These are phyloP conservation scores for Candida loeiensis DNA, from an alignment of 805 yeast species.

Conservation along the genomic window DNA sequence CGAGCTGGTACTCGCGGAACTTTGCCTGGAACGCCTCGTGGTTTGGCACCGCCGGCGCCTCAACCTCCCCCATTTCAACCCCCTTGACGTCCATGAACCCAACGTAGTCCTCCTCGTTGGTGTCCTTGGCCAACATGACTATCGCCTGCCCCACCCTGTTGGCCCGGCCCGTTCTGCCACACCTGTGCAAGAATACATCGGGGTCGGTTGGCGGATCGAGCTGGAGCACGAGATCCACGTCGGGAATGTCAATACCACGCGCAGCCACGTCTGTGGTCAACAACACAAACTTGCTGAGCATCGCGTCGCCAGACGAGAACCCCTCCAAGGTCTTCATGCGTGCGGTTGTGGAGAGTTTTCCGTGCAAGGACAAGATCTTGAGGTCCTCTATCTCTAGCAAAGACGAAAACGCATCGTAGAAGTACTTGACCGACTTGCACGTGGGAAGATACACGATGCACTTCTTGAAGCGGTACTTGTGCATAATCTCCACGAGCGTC, in stretches of 20 bases:
- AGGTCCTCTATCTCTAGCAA: conserved; percentile 32
- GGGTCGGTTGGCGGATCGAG: conserved; percentile 94
- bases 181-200: conserved; percentile 85
- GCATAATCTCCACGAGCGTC: conserved; percentile 50
- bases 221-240: conserved; percentile 91
- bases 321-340: conserved; percentile 66
- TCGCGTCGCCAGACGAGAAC: conserved; percentile 42
- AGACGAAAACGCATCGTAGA: conserved; percentile 53
- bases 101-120: conserved; percentile 76
- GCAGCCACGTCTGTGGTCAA: conserved; percentile 99
- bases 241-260: conserved; percentile 92
- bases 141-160: conserved; percentile 78
- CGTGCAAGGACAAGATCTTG: conserved; percentile 75
- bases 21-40: conserved; percentile 25
- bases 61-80: conserved; percentile 47
- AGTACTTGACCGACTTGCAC: conserved; percentile 77
- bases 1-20: conserved; percentile 53
- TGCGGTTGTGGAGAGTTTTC: conserved; percentile 79
- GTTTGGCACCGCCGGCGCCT: conserved; percentile 16
- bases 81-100: conserved; percentile 73
- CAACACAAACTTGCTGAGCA: conserved; percentile 51
- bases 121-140: conserved; percentile 64
- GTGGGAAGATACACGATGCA: conserved; percentile 92
- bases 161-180: conserved; percentile 95
- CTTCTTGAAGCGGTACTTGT: conserved; percentile 60